Evolutionary conservation across 805 yeast genomes (phyloP).

Genomic region (Saccharomycopsis fermentans): DNA sequence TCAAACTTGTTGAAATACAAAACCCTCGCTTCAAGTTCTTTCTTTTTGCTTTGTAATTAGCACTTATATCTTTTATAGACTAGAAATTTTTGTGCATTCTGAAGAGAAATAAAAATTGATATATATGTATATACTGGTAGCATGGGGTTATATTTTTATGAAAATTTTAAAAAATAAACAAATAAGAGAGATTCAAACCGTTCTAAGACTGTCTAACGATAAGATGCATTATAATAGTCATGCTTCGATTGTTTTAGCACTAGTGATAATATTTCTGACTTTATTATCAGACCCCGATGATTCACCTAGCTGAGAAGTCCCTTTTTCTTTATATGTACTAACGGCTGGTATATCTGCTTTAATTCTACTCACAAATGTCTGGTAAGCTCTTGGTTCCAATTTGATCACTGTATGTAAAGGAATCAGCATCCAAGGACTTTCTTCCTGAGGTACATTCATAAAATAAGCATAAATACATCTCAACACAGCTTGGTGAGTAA

Average conservation of each 20-base stretch:
- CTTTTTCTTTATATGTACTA: slow-evolving; percentile 90
- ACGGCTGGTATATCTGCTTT: slow-evolving; percentile 98
- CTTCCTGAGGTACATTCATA: slow-evolving; percentile 97
- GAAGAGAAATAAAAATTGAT: no score
- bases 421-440: slow-evolving; percentile 97
- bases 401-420: slow-evolving; percentile 93
- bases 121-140: no score
- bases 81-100: no score
- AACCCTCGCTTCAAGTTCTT: no score
- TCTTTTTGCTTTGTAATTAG: no score
- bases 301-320: slow-evolving; percentile 49
- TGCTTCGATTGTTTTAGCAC: slow-evolving; percentile 11
- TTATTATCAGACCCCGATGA: slow-evolving; percentile 5
- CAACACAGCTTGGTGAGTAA: slow-evolving; percentile 95
- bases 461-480: slow-evolving; percentile 95
- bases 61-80: no score
- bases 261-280: slow-evolving; percentile 16
- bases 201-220: not conserved
- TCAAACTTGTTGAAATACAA: no score
- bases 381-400: slow-evolving; percentile 91
- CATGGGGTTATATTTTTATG: no score
- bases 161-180: not conserved
- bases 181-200: not conserved
- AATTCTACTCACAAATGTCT: slow-evolving; percentile 77
- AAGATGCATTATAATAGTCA: not conserved